Percentiles rank a stretch among this genome's conserved stretches.
Conservation (phyloP, 768 basidiomycete genomes). For the Candolleomyces efflorescens region DNA sequence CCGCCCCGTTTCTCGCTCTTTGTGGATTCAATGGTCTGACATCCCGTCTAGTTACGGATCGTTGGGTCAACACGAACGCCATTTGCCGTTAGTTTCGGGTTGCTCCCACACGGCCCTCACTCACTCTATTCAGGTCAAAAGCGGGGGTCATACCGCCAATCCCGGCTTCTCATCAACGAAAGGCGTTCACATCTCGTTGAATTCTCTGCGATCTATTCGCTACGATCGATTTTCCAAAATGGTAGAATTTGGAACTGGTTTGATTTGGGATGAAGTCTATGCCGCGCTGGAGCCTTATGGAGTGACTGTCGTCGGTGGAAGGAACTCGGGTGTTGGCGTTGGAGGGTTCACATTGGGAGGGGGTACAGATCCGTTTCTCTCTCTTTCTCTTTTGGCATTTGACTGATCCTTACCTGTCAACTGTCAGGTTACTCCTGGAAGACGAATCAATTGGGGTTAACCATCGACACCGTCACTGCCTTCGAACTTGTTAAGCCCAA, state of each 20-base stretch:
- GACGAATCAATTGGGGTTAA: constrained; percentile 58
- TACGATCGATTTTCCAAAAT: constrained; percentile 38
- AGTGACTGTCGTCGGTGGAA: constrained; percentile 55
- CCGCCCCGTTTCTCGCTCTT: constrained; percentile 8
- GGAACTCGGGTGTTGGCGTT: constrained; percentile 56
- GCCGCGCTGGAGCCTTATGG: constrained; percentile 42
- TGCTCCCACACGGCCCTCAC: constrained; percentile 13
- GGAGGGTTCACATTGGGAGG: constrained; percentile 58
- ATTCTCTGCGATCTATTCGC: constrained; percentile 39
- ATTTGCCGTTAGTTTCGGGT: constrained; percentile 39
- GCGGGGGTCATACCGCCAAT: constrained; percentile 57
- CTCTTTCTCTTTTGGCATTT: constrained; percentile 24
- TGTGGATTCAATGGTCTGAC: neutral
- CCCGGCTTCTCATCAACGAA: constrained; percentile 55
- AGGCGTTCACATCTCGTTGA: constrained; percentile 58
- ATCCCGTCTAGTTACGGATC: constrained; percentile 38
- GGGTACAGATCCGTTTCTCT: constrained; percentile 32
- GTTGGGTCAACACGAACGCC: constrained; percentile 38
- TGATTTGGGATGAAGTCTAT: constrained; percentile 65
- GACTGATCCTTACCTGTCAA: constrained; percentile 18
- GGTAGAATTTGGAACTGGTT: constrained; percentile 37
- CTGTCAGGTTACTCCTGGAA: constrained; percentile 56
- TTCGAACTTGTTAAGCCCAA: constrained; percentile 57
- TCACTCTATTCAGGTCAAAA: constrained; percentile 42
- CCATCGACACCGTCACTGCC: constrained; percentile 47